Evolutionary conservation across 2,329 filamentous ascomycete species (phyloP).

Genomic region (Fusarium oligoseptatum): DNA sequence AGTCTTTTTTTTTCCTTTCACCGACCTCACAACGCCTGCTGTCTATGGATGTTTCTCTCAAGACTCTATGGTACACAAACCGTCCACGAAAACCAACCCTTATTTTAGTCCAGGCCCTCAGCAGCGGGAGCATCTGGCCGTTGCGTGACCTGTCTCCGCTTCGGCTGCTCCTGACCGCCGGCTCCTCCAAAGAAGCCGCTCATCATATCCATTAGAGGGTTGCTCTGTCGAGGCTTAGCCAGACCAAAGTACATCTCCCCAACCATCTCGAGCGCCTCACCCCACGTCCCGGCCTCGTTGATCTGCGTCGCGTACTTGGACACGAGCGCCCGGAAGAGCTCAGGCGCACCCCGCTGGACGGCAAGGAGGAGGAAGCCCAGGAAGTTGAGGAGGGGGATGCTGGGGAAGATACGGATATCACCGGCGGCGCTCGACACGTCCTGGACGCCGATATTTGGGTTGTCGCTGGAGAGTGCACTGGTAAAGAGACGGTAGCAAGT

Average conservation of each 20-base stretch:
- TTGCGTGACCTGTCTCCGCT: conserved; percentile 59
- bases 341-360: conserved; percentile 81
- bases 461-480: conserved; percentile 56
- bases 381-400: conserved; percentile 95
- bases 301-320: conserved; percentile 85
- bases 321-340: conserved; percentile 85
- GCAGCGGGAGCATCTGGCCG: conserved; percentile 64
- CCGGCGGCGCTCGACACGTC: conserved; percentile 81
- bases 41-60: conserved; percentile 41
- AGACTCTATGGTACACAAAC: conserved; percentile 44
- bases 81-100: conserved; percentile 8
- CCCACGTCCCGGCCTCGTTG: conserved; percentile 83
- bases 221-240: conserved; percentile 86
- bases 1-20: conserved; percentile 28
- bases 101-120: conserved; percentile 70
- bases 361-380: conserved; percentile 86
- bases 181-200: conserved; percentile 89
- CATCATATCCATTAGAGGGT: conserved; percentile 98
- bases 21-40: conserved; percentile 45
- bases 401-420: conserved; percentile 87
- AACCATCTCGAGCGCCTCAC: conserved; percentile 85
- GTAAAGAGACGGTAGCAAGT: conserved; percentile 79
- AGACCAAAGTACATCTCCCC: conserved; percentile 98
- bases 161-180: conserved; percentile 54
- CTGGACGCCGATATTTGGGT: conserved; percentile 76